Base-by-base conservation (phyloP, 2,329 filamentous ascomycete species). In the Trichoderma sp. region DNA sequence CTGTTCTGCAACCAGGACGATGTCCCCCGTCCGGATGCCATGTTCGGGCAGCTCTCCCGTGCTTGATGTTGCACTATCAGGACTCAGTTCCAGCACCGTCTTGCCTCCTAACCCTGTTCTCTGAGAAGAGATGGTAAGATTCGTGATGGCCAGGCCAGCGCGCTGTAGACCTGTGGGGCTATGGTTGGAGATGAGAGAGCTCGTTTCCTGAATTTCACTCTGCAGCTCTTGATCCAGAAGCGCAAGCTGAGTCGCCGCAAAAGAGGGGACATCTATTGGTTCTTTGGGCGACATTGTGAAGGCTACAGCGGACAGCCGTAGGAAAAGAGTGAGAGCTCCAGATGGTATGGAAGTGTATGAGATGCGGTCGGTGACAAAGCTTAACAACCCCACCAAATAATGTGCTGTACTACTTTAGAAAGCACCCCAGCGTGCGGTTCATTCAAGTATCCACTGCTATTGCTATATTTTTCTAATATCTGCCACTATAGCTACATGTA, bases 51-150 rank as follows among this genome's bases (percentile, higher is more conserved):
- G 83, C 73, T 90, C 88, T 0, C 84, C 81, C 23, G 77, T 77
- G 15, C 75, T 67, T 4, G 88, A 85, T 2, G 91, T 87, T 0
- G 94, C 92, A n/a, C 88, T 82, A 77, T 98, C 95, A 0, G 89
- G 84, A 17, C 84, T 83, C 1, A 99, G 89, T 80, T 98, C 95
- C 4, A 98, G 84, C 2, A 99, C 92, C 0, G 93, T 94, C 74
- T 94, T 93, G n/a, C 96, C 96, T 17, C 95, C 96, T 47, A 98
- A 85, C 0, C 96, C 96, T 0, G 96, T 99, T 34, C 95, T 91
- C 78, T 93, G 92, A 20, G 92, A 91, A 12, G 87, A 85, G 39
- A 97, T 84, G 36, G 88, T 84, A 9, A 98, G 88, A 80, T 95
- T 95, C 17, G 90, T 89, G 76, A 96, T 85, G 36, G 93, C 93